Base-by-base conservation (phyloP, 2,329 filamentous ascomycete genomes). In the Lecanicillium sp. region DNA sequence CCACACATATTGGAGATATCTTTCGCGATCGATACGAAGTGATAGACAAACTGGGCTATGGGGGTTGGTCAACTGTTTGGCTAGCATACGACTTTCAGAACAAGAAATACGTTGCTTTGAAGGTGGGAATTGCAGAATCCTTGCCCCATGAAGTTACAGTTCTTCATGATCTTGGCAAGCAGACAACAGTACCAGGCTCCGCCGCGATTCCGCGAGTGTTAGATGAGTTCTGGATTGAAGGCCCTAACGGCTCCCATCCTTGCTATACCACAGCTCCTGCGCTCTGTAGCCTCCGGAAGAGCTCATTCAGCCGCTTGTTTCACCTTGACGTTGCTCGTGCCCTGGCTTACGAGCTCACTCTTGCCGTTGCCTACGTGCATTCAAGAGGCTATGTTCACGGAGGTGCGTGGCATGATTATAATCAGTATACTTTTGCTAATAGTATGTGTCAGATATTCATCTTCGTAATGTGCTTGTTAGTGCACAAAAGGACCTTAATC, bases 31-130 rank as follows among this genome's bases (percentile, higher is more conserved):
- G 56, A 11, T 66, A 65, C 43, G 49, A 51, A 27, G 43, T 64
- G 15, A 43, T 59, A 25, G 54, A 59, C 20, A 66, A 65, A 44
- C 43, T 65, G 35, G 61, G 61, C 31, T 60, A 50, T 44, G 60
- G 63, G 16, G 53, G 54, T 2, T 61, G 51, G 45, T 60, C 58
- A 3, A 66, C 62, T 2, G 55, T 64, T 35, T 66, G 60, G 63
- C 57, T 67, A 17, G 62, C 57, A 14, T 49, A 49, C 28, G 61
- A 66, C 46, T 18, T n/a, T 17, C 35, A 38, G 32, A 35, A 35
- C 5, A 31, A 41, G 18, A 22, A 29, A 14, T 44, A 41, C 17
- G 40, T 46, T 29, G 46, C 41, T 14, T 17, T 41, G 37, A 45
- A 44, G 33, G 38, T 48, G n/a, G 45, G 29, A 13, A 29, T 6